Evolutionary conservation across 441 rosid species (phyloP), one percentile per base, ranked within the genome.

Genomic region (Codiaeum variegatum): DNA sequence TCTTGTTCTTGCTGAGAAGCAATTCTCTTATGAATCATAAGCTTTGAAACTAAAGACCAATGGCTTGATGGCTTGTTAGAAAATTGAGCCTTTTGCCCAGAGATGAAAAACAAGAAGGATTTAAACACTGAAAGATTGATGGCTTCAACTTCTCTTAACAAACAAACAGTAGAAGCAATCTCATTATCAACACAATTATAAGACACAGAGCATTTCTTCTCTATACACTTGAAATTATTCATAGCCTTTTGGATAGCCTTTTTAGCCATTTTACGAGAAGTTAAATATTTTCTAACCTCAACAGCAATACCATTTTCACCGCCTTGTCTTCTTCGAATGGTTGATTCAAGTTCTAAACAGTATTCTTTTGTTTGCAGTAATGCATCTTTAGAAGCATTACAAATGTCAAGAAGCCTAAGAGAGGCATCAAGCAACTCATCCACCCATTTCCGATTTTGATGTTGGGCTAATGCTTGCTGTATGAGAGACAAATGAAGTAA

Each of bases 11-110:
- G 74, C 52, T 75, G 70, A 3, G 62, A 75, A 10, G 74, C 62
- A 12, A 73, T 76, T 69, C 72, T 79, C 26, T 72, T 83, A 7
- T 31, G 62, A 61, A 67, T 69, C 70, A 78, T 75, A 54, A 83
- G 64, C 76, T 85, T 89, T 64, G 85, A 83, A 73, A 83, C 74
- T 0, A 79, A 0, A 28, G 85, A 79, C 83, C 81, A 80, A 61
- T 59, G 44, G 21, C 72, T 78, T 10, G 69, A 42, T 10, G 69
- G 31, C 66, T 71, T n/a, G n/a, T n/a, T 82, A 36, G 80, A 49
- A 47, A 81, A 44, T 55, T 29, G 62, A 58, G 44, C 3, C 62
- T 69, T 78, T 62, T 77, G 26, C 40, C 81, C 87, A 6, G 67
- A 75, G 68, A 83, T 75, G 49, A 72, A 66, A 67, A 60, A 72